A percentile compares a stretch with the other conserved stretches of the same genome.
Conservation (phyloP, 495 filamentous ascomycete species). For the Neurospora tetraspora region DNA sequence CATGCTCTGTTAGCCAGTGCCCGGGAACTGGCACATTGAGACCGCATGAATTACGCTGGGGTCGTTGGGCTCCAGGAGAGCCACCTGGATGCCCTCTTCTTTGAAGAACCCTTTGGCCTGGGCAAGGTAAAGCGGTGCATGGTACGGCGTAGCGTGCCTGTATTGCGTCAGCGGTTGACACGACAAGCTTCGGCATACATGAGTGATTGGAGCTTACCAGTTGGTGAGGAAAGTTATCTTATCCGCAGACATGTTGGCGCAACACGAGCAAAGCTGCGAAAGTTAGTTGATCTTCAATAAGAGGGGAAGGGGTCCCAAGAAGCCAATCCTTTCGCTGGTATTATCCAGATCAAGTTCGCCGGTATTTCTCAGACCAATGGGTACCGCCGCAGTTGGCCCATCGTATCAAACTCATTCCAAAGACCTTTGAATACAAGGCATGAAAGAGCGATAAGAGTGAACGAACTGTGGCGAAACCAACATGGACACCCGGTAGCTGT, state of each 20-base stretch:
- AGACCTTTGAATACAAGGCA: background rate
- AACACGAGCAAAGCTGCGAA: conserved; percentile 20
- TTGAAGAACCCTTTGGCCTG: conserved; percentile 61
- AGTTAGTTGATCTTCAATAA: conserved; percentile 22
- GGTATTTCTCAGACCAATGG: conserved; percentile 31
- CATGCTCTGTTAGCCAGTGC: background rate
- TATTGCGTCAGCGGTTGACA: conserved; percentile 9
- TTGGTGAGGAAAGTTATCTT: conserved; percentile 69
- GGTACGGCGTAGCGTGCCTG: conserved; percentile 66
- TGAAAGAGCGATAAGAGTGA: background rate
- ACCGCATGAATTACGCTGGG: conserved; percentile 35
- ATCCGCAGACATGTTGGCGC: conserved; percentile 55
- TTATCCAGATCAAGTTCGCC: conserved; percentile 74
- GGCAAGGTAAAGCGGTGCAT: conserved; percentile 60
- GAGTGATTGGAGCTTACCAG: conserved; percentile 37
- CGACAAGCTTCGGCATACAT: conserved; percentile 3
- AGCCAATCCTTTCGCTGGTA: conserved; percentile 76
- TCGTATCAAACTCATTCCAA: background rate
- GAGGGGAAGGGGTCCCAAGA: conserved; percentile 39
- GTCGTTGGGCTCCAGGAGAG: conserved; percentile 61
- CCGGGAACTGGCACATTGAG: background rate
- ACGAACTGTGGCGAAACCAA: background rate
- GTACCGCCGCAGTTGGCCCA: background rate
- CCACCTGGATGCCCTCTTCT: conserved; percentile 60
- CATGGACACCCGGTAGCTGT: background rate